These are phyloP conservation scores for Panicum virgatum DNA, from an alignment of 202 grass and related monocot species.

Conservation along the genomic window DNA sequence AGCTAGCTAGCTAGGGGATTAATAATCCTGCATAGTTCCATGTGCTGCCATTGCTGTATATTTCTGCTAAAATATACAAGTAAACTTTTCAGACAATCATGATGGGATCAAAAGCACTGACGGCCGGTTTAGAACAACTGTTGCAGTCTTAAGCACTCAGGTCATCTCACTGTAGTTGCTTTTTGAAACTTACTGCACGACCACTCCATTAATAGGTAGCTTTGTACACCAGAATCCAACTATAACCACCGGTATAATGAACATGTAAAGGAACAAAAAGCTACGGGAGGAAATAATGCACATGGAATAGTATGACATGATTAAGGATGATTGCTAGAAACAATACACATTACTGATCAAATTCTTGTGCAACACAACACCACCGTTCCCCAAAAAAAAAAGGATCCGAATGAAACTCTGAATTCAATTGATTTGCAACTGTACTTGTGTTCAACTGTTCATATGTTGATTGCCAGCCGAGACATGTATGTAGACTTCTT, in stretches of 20 bases:
- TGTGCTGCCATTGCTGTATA: not conserved
- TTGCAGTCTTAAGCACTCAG: constrained; percentile 20
- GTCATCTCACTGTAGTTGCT: not conserved
- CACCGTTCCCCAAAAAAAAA: not conserved
- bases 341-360: constrained; percentile 25
- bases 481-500: no score
- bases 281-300: constrained; percentile 8
- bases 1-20: not conserved
- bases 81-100: constrained; percentile 22
- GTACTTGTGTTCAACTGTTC: not conserved
- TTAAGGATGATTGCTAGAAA: constrained; percentile 28
- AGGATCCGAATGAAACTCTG: not conserved
- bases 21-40: not conserved
- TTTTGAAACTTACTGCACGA: constrained; percentile 31
- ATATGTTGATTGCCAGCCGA: not conserved
- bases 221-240: constrained; percentile 40
- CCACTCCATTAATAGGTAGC: constrained; percentile 18
- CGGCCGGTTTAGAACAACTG: not conserved
- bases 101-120: constrained; percentile 21
- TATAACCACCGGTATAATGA: constrained; percentile 51
- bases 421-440: not conserved
- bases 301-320: constrained; percentile 31
- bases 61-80: not conserved
- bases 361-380: constrained; percentile 1
- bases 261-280: constrained; percentile 39